These are phyloP conservation scores for Mikania micrantha DNA, from an alignment of 129 eudicot genomes.

Conservation along the genomic window DNA sequence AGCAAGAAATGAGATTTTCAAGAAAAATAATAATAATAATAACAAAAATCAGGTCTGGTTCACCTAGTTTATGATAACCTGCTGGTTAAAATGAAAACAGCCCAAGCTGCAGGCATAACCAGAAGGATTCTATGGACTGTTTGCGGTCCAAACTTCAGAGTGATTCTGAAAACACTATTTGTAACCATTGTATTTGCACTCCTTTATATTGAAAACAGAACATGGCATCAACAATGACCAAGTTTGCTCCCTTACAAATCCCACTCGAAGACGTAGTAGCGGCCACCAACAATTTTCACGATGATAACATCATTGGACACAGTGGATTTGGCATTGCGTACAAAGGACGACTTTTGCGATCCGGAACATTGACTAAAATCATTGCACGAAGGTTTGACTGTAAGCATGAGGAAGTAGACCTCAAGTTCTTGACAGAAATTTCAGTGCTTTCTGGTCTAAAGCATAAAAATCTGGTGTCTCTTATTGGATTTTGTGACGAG, in stretches of 20 bases:
- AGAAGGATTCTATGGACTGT: no score
- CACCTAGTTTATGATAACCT: no score
- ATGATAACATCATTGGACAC: background rate
- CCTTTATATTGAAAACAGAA: background rate
- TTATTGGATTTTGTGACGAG: background rate
- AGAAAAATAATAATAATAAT: no score
- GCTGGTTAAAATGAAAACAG: no score
- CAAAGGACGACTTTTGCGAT: background rate
- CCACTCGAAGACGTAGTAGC: background rate
- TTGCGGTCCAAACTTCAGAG: no score
- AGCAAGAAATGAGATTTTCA: no score
- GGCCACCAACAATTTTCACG: background rate
- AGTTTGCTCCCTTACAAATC: background rate
- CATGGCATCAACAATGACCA: background rate
- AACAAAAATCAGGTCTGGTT: no score
- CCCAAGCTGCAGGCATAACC: no score
- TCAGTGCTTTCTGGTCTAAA: background rate
- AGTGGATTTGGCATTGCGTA: background rate
- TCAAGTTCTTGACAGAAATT: background rate
- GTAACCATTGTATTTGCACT: background rate
- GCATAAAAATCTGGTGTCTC: background rate
- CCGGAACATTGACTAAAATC: background rate
- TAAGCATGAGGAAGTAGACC: background rate
- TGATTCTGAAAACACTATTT: no score
- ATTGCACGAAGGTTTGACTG: background rate